Evolutionary conservation across 208 protist genomes (phyloP), one percentile per base, ranked within the genome.

Genomic region (Leptomonas pyrrhocoris): DNA sequence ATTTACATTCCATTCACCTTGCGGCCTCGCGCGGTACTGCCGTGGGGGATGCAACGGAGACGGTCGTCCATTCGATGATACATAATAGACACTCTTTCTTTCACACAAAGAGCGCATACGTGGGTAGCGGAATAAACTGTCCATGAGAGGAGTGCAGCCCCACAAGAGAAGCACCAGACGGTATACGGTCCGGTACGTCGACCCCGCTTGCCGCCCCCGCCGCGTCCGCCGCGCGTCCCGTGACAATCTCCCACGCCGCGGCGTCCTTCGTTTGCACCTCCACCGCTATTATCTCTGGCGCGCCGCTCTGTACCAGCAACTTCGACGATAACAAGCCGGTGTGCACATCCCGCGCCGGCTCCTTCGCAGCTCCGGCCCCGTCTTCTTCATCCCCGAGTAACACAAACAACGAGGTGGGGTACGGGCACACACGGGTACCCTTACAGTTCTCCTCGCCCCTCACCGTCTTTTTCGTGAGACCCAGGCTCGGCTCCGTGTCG

Each of bases 61-160:
- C 34, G n/a, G n/a, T n/a, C n/a, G n/a, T n/a, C n/a, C n/a, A n/a
- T n/a, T n/a, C n/a, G n/a, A n/a, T n/a, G n/a, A n/a, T n/a, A n/a
- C n/a, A n/a, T n/a, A n/a, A n/a, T n/a, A n/a, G n/a, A n/a, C n/a
- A n/a, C n/a, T n/a, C n/a, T n/a, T 8, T 40, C 28, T 3, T 21
- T 57, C 53, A 77, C 27, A 77, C 16, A n/a, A 77, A 28, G 34
- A 77, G 72, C 1, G 61, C 58, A 27, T 77, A 77, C 21, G 63
- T 42, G 1, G 54, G 64, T 9, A 77, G 58, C 6, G 72, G 72
- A 25, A 77, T 49, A 8, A 71, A 50, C 40, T 58, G 51, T 7
- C 62, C 61, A 19, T 67, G 58, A n/a, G 50, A 38, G 19, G 72
- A 77, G 18, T 16, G 19, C 72, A 72, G 46, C 23, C 56, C 18